Percentiles rank a stretch among this genome's conserved stretches.
Conservation (phyloP, 2,329 filamentous ascomycete genomes). For the Balansia obtecta region DNA sequence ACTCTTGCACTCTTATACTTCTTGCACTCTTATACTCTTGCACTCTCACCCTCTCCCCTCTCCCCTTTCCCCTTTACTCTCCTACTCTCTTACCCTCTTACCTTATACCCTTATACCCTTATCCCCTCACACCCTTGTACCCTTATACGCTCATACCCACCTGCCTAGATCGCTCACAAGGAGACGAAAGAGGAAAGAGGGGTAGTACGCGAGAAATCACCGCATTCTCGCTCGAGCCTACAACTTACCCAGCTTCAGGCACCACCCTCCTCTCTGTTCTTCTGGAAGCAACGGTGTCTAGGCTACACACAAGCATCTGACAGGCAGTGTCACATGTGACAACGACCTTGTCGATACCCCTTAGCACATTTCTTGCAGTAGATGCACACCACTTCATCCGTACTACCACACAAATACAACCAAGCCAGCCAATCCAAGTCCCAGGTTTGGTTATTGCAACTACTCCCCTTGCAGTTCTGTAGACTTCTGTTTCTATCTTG, state of each 20-base stretch:
- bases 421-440: background rate
- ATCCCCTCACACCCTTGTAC: too few species aligned
- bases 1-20: too few species aligned
- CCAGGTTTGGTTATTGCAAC: background rate
- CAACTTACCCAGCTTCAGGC: background rate
- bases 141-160: too few species aligned
- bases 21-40: too few species aligned
- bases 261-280: background rate
- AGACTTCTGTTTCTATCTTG: background rate
- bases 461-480: background rate
- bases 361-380: slow-evolving; percentile 2
- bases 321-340: slow-evolving; percentile 2
- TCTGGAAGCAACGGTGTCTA: background rate
- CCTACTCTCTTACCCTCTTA: too few species aligned
- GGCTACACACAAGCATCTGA: background rate
- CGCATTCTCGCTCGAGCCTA: background rate
- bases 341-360: background rate
- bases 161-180: too few species aligned
- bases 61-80: too few species aligned
- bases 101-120: too few species aligned
- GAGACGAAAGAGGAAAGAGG: background rate
- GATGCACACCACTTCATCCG: background rate
- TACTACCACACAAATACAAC: background rate
- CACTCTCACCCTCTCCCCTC: too few species aligned
- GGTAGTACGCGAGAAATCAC: background rate